Conservation (phyloP, 2,329 filamentous ascomycete species). For the Phialophora macrospora region DNA sequence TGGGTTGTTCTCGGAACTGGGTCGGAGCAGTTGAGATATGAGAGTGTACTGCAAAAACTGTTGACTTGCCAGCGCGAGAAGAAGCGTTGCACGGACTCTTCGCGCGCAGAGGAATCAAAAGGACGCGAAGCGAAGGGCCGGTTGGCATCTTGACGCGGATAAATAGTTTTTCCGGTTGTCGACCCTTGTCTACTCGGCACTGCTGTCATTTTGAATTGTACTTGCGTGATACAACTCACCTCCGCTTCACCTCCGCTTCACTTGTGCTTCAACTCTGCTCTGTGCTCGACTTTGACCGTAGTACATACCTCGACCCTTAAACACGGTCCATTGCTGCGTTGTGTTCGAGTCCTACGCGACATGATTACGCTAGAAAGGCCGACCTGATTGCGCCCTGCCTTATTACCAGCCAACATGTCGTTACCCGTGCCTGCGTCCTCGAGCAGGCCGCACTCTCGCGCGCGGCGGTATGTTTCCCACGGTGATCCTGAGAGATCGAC, state of each 20-base stretch:
- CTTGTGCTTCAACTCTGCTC: not conserved
- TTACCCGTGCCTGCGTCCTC: conserved; percentile 23
- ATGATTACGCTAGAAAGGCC: not conserved
- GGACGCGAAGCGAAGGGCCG: no score
- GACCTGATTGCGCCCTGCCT: conserved; percentile 1
- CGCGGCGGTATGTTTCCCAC: conserved; percentile 60
- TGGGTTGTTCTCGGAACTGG: not conserved
- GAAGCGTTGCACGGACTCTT: no score
- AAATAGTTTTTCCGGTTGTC: not conserved
- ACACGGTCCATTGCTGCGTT: not conserved
- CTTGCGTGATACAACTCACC: conserved; percentile 1
- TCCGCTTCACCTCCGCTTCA: conserved; percentile 2
- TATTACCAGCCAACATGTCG: conserved; percentile 9
- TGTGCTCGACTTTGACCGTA: not conserved
- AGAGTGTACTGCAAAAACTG: not conserved
- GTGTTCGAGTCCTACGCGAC: not conserved
- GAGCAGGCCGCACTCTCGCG: conserved; percentile 34
- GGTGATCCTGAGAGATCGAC: not conserved
- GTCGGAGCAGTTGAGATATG: not conserved
- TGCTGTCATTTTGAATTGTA: not conserved
- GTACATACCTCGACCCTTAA: not conserved
- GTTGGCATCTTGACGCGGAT: not conserved
- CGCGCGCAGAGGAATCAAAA: no score
- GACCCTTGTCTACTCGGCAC: not conserved
- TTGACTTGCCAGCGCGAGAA: no score